A percentile compares a stretch with the other conserved stretches of the same genome.
Conservation (phyloP, 78 protist genomes). For the Dictyostelium purpureum region DNA sequence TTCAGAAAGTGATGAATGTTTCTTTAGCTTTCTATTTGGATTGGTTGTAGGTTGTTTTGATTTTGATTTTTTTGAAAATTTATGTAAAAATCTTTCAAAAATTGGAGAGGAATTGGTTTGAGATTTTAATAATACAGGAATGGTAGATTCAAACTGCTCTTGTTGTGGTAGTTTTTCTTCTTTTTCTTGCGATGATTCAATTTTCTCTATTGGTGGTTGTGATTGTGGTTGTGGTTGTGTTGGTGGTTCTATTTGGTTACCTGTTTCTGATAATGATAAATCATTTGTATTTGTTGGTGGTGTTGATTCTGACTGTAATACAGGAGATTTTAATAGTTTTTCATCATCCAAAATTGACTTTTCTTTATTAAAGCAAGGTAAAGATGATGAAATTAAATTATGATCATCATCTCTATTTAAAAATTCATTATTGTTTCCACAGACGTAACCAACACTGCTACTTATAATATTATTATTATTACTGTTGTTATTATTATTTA, state of each 20-base stretch:
- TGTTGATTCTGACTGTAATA: background rate
- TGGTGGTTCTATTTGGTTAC: background rate
- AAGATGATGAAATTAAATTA: too few relatives aligned
- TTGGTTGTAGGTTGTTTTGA: background rate
- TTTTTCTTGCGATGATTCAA: too few relatives aligned
- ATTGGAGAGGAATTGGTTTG: conserved; percentile 1
- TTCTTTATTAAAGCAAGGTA: too few relatives aligned
- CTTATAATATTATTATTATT: too few relatives aligned
- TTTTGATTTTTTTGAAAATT: background rate
- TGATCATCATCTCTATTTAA: too few relatives aligned
- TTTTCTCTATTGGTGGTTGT: conserved; percentile 12
- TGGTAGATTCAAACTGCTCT: background rate
- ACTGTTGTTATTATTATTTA: background rate
- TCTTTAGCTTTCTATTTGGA: background rate
- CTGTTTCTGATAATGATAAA: background rate
- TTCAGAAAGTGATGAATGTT: conserved; percentile 1
- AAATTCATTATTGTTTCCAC: too few relatives aligned
- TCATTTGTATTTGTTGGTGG: background rate
- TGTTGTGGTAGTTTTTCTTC: background rate
- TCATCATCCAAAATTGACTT: background rate
- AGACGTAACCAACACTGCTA: background rate
- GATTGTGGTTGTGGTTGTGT: background rate
- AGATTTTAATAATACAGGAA: background rate
- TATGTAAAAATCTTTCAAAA: conserved; percentile 1
- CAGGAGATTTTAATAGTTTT: background rate